Base-by-base conservation (phyloP, 805 yeast genomes). In the Wickerhamiella shivajii region DNA sequence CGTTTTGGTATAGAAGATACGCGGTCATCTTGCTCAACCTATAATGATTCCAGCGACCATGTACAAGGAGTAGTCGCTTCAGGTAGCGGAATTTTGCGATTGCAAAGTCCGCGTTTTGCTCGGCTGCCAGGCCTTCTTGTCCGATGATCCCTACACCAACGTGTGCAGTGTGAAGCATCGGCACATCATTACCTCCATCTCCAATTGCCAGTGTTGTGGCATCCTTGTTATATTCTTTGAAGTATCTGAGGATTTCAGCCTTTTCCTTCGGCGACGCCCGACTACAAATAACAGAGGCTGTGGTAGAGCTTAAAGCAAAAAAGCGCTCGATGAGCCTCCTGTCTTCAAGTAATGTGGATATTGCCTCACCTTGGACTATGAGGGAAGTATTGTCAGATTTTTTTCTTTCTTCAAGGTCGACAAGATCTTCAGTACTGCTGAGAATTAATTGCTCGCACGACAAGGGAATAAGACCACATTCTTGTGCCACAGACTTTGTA, bases 101-200 rank as follows among this genome's bases (percentile, higher is more conserved):
- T 1, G 98, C 76, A 50, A 80, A 90, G 56, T 90, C 99, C 0
- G 96, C 75, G 0, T 94, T 67, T 46, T 97, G 64, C 0, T 98
- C 94, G 0, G 98, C 98, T 50, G 90, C 98, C 27, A 90, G 60
- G 2, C 98, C 98, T 57, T 90, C 98, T 45, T 77, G 79, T 23
- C 98, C 99, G 1, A 97, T 85, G 33, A 90, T 90, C 18, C 98
- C 98, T 41, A 90, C 71, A 18, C 99, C 99, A 36, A 90, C 83
- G 55, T 90, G 97, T 0, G 99, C 99, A 49, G 92, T 77, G 59
- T 90, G 96, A 41, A 90, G 90, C 99, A 90, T 90, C 1, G 99
- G 97, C 51, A 90, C 85, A 56, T 90, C 99, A 52, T 90, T 90
- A 2, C 98, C 99, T 43, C 99, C 99, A 58, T 90, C 99, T 6